Evolutionary conservation across 352 stramenopile genomes (phyloP), one percentile per base, ranked within the genome.

Genomic region (Globisporangium rhizosaccharum): DNA sequence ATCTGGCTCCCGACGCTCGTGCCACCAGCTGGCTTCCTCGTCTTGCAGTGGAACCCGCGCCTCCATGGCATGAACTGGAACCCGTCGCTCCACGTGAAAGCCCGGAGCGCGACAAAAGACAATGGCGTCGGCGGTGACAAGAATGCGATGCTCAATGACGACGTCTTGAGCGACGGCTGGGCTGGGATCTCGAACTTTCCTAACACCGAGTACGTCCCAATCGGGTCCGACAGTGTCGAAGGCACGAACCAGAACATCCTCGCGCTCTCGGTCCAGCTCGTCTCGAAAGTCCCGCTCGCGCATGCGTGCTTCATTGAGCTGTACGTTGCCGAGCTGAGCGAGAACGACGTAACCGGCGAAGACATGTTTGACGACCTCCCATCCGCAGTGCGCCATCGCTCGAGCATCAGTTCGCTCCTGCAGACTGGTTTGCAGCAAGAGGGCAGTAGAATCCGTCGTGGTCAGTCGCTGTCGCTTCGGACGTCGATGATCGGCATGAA

Each of bases 41-140:
- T 92, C 10, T 66, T 94, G n/a, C 82, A 92, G 61, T 94, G 85
- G 85, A 94, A 92, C 56, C 78, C 85, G 9, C 74, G 83, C 1
- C 62, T 92, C 11, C 79, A 90, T 39, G 75, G 74, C n/a, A 79
- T 85, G 66, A 87, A 85, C 47, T 88, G 75, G 70, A 85, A 81
- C 55, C 70, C 75, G 23, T 81, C 75, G 14, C 53, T 84, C 30
- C 71, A 84, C 45, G 65, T 80, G 9, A 87, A 87, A 46, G 65
- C 81, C 28, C 63, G 66, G 0, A 49, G 47, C 0, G 20, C 73
- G 10, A 83, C 71, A 1, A 74, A 82, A 52, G 79, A 82, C 30
- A 70, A 87, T 18, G 18, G 42, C 15, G 42, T 6, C 51, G 67
- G 67, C n/a, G 20, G 47, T 9, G 71, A 68, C 37, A 65, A 78